These are phyloP conservation scores for Parietichytrium sp. DNA, from an alignment of 108 stramenopile genomes.

Conservation along the genomic window DNA sequence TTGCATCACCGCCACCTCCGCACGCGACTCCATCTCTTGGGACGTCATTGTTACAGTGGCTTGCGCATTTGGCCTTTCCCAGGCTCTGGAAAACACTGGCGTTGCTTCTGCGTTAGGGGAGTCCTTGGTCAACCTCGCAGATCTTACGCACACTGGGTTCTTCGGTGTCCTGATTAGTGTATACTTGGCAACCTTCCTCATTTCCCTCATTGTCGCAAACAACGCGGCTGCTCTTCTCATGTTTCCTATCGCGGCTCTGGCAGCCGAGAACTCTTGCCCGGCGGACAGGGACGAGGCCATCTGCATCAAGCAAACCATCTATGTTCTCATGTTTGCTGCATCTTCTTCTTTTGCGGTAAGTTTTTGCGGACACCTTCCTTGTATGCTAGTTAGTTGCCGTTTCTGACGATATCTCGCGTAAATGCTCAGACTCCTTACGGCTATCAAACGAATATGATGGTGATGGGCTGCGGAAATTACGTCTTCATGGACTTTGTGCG, in stretches of 20 bases:
- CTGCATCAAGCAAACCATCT: conserved; percentile 15
- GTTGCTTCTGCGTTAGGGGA: not conserved
- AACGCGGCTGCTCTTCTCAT: conserved; percentile 32
- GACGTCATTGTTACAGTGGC: conserved; percentile 35
- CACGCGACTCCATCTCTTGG: conserved; percentile 33
- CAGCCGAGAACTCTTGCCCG: conserved; percentile 30
- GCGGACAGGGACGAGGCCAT: conserved; percentile 8
- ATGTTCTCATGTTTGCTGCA: not conserved
- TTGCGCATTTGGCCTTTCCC: conserved; percentile 4
- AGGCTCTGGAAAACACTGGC: conserved; percentile 7
- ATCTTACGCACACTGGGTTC: not conserved
- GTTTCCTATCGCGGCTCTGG: conserved; percentile 14
- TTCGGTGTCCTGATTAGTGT: conserved; percentile 28
- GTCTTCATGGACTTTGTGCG: conserved; percentile 40
- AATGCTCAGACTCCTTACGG: conserved; percentile 38
- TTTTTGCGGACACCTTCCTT: too few relatives aligned
- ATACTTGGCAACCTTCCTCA: conserved; percentile 29
- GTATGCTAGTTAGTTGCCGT: too few relatives aligned
- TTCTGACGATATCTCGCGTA: too few relatives aligned
- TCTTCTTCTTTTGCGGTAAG: conserved; percentile 39
- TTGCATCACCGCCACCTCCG: not conserved
- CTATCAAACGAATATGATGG: conserved; percentile 50
- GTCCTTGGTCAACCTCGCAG: not conserved
- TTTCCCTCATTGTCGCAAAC: conserved; percentile 24
- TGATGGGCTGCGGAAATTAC: conserved; percentile 40